These are phyloP conservation scores for Colletotrichum cuscutae DNA, from an alignment of 2,329 filamentous ascomycete genomes.

Conservation along the genomic window DNA sequence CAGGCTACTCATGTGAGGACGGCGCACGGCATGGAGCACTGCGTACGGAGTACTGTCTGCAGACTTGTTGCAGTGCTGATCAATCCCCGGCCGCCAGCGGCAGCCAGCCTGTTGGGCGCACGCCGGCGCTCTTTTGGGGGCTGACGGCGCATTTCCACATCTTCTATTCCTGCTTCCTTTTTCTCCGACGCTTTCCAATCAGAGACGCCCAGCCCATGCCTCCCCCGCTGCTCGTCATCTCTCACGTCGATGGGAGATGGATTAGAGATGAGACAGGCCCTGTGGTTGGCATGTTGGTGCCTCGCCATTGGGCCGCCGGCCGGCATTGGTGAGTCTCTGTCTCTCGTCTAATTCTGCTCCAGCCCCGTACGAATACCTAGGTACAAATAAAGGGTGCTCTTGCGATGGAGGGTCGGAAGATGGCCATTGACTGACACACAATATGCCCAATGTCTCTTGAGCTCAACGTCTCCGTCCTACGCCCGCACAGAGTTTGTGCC, in stretches of 20 bases:
- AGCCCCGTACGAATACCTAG: too few species aligned
- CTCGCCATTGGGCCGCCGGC: slow-evolving; percentile 8
- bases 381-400: slow-evolving; percentile 1
- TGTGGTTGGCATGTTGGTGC: slow-evolving; percentile 4
- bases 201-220: slow-evolving; percentile 11
- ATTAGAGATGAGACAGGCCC: slow-evolving; percentile 34
- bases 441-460: neutral
- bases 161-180: slow-evolving; percentile 28
- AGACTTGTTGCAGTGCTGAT: neutral
- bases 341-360: neutral
- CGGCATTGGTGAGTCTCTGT: slow-evolving; percentile 17
- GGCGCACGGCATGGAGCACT: neutral
- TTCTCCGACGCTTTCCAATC: slow-evolving; percentile 29
- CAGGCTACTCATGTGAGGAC: too few species aligned
- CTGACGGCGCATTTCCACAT: slow-evolving; percentile 33
- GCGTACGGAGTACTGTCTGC: neutral
- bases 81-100: neutral
- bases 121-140: neutral
- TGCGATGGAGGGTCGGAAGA: slow-evolving; percentile 23
- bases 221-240: slow-evolving; percentile 31
- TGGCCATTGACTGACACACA: neutral
- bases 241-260: slow-evolving; percentile 12
- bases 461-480: neutral
- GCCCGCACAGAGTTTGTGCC: neutral
- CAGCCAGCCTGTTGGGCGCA: neutral